phyloP scores from a whole-genome alignment of 495 filamentous ascomycete species.

The Podospora anserina region DNA sequence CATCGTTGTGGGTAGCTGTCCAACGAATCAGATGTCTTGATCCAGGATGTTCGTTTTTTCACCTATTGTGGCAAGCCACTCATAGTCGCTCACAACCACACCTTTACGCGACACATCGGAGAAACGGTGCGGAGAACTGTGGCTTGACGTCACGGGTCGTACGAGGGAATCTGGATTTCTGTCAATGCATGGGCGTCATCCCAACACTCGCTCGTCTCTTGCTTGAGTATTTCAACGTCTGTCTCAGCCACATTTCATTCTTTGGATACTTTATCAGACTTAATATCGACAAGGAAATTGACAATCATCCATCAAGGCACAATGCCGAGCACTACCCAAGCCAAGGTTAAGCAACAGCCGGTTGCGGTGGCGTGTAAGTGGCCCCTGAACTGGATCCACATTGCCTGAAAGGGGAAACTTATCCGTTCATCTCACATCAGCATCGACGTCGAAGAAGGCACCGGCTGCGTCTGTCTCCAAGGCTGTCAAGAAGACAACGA shows the following conservation, averaged over 20 bases:
- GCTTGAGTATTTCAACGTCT: background rate
- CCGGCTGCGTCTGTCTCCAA: background rate
- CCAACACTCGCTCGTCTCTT: background rate
- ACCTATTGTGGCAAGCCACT: background rate
- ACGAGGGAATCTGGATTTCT: background rate
- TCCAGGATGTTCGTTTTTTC: background rate
- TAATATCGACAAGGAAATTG: background rate
- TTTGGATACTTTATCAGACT: background rate
- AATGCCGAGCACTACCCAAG: background rate
- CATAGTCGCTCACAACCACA: background rate
- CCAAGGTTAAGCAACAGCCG: background rate
- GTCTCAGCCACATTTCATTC: background rate
- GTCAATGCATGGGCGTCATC: background rate
- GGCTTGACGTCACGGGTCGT: conserved; percentile 3
- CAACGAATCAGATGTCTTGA: background rate
- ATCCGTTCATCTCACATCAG: background rate
- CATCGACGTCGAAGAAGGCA: background rate
- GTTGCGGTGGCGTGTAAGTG: background rate
- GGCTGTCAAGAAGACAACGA: background rate
- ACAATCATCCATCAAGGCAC: background rate
- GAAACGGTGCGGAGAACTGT: background rate
- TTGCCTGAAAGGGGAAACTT: background rate
- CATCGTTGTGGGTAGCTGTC: background rate
- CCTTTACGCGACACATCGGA: background rate
- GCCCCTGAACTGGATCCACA: background rate